A percentile compares a stretch with the other conserved stretches of the same genome.
Evolutionary conservation across 2,329 filamentous ascomycete genomes (phyloP).

Genomic region (Bipolaris sorokiniana): DNA sequence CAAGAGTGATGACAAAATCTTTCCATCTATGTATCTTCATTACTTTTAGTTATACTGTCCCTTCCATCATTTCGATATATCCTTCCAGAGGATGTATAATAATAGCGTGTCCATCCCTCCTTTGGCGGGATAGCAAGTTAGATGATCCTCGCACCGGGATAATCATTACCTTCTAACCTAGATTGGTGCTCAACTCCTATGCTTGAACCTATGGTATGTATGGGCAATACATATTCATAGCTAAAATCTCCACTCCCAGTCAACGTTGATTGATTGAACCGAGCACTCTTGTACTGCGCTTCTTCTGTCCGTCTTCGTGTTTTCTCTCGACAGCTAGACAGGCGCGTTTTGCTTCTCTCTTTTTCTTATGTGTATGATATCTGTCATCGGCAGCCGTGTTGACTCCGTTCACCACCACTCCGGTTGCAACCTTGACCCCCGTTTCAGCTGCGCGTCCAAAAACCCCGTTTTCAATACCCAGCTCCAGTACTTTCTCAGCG

Average conservation of each 20-base stretch:
- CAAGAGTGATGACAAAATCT: too few relatives aligned
- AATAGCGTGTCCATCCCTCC: too few relatives aligned
- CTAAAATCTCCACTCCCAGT: neutral
- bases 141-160: too few relatives aligned
- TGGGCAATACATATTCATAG: neutral
- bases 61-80: too few relatives aligned
- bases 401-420: constrained; percentile 1
- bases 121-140: too few relatives aligned
- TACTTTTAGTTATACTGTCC: too few relatives aligned
- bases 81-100: too few relatives aligned
- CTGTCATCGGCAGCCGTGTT: neutral
- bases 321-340: neutral
- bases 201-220: neutral
- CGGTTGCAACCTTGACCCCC: neutral
- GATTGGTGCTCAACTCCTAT: neutral
- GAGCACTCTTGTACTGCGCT: neutral
- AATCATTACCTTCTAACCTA: too few relatives aligned
- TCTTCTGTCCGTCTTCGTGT: neutral
- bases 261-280: neutral
- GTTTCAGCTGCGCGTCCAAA: neutral
- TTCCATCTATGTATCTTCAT: too few relatives aligned
- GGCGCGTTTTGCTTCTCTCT: neutral
- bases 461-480: neutral
- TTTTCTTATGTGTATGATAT: neutral
- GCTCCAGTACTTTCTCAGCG: constrained; percentile 3